These are phyloP conservation scores for Quercus ilex DNA, from an alignment of 306 rosid genomes.

Conservation along the genomic window DNA sequence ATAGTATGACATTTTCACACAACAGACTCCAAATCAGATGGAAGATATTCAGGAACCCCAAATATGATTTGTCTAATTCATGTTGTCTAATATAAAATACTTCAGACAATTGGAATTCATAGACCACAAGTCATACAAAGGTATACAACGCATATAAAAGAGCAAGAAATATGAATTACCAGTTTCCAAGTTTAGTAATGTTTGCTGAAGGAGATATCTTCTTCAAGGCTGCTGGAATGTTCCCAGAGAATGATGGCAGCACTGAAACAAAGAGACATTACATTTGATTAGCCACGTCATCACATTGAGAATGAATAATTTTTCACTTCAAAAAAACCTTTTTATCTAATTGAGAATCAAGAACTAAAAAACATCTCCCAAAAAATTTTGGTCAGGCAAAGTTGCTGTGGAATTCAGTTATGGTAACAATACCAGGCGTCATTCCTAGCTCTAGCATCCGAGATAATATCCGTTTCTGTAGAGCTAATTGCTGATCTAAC, in stretches of 20 bases:
- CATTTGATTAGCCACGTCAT: slow-evolving; percentile 5
- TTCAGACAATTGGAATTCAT: slow-evolving; percentile 1
- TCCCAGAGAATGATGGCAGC: slow-evolving; percentile 93
- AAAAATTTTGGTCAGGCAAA: not conserved
- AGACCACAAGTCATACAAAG: not conserved
- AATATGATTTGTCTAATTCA: not conserved
- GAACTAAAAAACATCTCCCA: not conserved
- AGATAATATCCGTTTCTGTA: slow-evolving; percentile 72
- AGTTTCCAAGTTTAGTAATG: slow-evolving; percentile 89
- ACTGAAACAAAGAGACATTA: slow-evolving; percentile 47
- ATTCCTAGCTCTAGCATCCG: slow-evolving; percentile 93
- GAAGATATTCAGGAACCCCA: slow-evolving; percentile 4
- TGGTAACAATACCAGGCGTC: slow-evolving; percentile 73
- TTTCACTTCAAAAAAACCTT: not conserved
- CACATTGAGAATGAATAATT: slow-evolving; percentile 9
- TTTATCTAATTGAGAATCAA: slow-evolving; percentile 1
- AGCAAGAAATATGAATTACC: slow-evolving; percentile 46
- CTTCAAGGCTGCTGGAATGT: slow-evolving; percentile 73
- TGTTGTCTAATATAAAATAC: not conserved
- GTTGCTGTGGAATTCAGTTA: not conserved
- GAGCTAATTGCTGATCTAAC: slow-evolving; percentile 78
- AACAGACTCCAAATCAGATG: not conserved
- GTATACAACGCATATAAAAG: not conserved
- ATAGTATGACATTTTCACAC: slow-evolving; percentile 11
- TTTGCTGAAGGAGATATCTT: slow-evolving; percentile 75